Conservation (phyloP, 1,139 yeast species). For the Protomyces inundatus region DNA sequence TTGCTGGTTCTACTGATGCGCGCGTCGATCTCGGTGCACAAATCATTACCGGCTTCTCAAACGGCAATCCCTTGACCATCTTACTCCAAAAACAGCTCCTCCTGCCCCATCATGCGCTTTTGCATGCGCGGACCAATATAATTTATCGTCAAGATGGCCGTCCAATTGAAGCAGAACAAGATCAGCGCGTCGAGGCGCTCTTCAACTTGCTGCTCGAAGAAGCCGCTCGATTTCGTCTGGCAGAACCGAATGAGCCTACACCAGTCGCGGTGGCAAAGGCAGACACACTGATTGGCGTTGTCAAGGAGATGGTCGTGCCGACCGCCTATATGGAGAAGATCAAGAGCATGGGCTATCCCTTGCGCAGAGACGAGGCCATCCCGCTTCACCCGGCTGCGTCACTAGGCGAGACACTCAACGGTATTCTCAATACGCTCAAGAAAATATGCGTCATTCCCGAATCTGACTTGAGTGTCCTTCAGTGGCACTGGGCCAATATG, state of each 20-base stretch:
- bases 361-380: not conserved
- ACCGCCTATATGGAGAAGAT: not conserved
- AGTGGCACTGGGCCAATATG: slow-evolving; percentile 45
- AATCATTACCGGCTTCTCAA: slow-evolving; percentile 43
- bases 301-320: not conserved
- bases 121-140: slow-evolving; percentile 38
- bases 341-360: not conserved
- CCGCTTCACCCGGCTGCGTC: slow-evolving; percentile 26
- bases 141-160: slow-evolving; percentile 38
- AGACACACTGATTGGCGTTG: slow-evolving; percentile 26
- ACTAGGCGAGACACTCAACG: slow-evolving; percentile 42
- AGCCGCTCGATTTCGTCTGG: slow-evolving; percentile 38
- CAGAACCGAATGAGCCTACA: not conserved
- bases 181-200: slow-evolving; percentile 39
- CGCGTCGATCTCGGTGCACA: slow-evolving; percentile 45
- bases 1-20: slow-evolving; percentile 26
- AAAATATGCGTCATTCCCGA: slow-evolving; percentile 39
- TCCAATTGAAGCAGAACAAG: slow-evolving; percentile 36
- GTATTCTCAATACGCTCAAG: slow-evolving; percentile 38
- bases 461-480: slow-evolving; percentile 40
- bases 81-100: slow-evolving; percentile 43
- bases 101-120: slow-evolving; percentile 40
- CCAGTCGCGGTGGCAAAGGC: slow-evolving; percentile 22
- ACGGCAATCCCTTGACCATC: slow-evolving; percentile 44
- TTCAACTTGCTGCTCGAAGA: slow-evolving; percentile 41